Base-by-base conservation (phyloP, 495 filamentous ascomycete genomes). In the Penicillium ochrochloron region DNA sequence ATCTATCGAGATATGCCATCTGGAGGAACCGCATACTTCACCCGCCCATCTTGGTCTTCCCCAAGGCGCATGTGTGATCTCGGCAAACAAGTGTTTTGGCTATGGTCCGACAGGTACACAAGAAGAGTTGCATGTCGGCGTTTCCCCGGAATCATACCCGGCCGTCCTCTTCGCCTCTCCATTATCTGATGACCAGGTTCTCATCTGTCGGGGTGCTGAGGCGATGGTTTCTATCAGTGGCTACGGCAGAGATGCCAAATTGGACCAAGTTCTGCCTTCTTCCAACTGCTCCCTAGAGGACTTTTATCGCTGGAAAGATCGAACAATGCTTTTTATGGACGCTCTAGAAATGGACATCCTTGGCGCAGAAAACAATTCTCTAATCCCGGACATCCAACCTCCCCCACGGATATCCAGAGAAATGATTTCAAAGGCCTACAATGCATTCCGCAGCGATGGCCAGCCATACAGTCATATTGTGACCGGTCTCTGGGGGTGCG, bases 281-380 rank as follows among this genome's bases (percentile, higher is more conserved):
- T 31, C 48, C 12, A 1, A n/a, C 14, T 25, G 19, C 21, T 8
- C 3, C 12, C 48, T 25, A 17, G 10, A 0, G 8, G 48, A 52
- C 15, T n/a, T 31, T 1, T 31, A 31, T 23, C 12, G 6, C 1
- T 52, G 27, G 23, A 52, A 52, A 52, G 25, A 52, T 31, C 25
- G 27, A 7, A 31, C 48, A 10, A 52, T 52, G 27, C 48, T 52
- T 31, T 52, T 52, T 14, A 52, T 52, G 48, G 48, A 52, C 15
- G 48, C 48, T 17, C 15, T 52, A 4, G 48, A 52, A 52, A 29
- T 52, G 27, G 48, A 52, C 27, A n/a, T 52, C 25, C 14, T 52
- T 52, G 48, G 48, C 8, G 48, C 48, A 17, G 48, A 17, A 31
- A 31, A 15, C 48, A 17, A n/a, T 52, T 31, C 3, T 15, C 9